Conservation (phyloP, 2,329 filamentous ascomycete species). For the Phyllosticta citriasiana region DNA sequence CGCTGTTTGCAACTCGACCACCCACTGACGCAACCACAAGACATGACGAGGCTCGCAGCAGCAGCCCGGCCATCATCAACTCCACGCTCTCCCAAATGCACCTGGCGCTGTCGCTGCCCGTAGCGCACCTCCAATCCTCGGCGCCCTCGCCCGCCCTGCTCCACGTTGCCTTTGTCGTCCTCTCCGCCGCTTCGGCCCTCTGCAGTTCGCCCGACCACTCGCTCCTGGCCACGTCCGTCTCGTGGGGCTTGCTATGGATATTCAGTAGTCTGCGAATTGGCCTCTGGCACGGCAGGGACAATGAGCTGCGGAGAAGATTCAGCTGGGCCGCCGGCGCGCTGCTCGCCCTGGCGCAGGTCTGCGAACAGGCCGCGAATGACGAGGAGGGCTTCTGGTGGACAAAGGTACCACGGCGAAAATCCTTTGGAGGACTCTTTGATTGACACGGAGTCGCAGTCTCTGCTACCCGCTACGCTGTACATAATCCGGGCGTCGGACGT, state of each 20-base stretch:
- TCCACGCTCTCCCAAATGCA: conserved; percentile 9
- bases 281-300: conserved; percentile 19
- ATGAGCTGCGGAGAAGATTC: conserved; percentile 17
- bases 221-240: conserved; percentile 32
- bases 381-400: conserved; percentile 35
- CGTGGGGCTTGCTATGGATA: conserved; percentile 33
- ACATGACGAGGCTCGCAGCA: conserved; percentile 10
- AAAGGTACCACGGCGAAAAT: conserved; percentile 25
- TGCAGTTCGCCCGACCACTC: conserved; percentile 20
- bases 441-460: conserved; percentile 17
- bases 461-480: conserved; percentile 25
- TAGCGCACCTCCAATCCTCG: conserved; percentile 10
- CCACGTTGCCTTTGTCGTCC: conserved; percentile 1
- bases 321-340: conserved; percentile 33
- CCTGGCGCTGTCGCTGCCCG: conserved; percentile 10
- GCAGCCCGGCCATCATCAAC: conserved; percentile 4
- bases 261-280: conserved; percentile 24
- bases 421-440: conserved; percentile 1
- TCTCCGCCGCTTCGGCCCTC: conserved; percentile 4
- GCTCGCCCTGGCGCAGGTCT: conserved; percentile 33
- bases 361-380: conserved; percentile 35
- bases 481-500: conserved; percentile 18
- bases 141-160: conserved; percentile 7
- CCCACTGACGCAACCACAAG: conserved; percentile 6
- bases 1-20: conserved; percentile 6